phyloP scores from a whole-genome alignment of 345 rosid species.

The Aurinia saxatilis region DNA sequence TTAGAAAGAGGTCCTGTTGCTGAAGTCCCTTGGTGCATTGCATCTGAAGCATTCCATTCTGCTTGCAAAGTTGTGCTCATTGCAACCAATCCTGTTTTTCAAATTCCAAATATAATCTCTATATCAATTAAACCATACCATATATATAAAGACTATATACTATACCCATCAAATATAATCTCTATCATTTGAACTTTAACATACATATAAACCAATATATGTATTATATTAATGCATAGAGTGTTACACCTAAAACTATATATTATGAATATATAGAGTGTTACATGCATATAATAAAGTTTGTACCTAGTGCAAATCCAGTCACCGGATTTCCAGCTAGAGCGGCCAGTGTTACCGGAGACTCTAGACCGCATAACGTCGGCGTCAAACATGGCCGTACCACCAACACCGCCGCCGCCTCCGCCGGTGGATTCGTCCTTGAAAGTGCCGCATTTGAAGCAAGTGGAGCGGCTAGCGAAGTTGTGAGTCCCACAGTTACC shows the following conservation, averaged over 20 bases:
- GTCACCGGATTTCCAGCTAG: conserved; percentile 92
- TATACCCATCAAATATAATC: not conserved
- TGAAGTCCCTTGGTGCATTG: conserved; percentile 73
- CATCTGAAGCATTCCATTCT: conserved; percentile 87
- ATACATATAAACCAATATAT: no score
- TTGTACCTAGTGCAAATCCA: conserved; percentile 82
- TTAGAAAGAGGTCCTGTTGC: conserved; percentile 33
- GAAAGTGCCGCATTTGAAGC: conserved; percentile 84
- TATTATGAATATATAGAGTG: no score
- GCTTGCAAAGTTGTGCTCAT: conserved; percentile 87
- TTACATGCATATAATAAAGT: no score
- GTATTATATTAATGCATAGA: no score
- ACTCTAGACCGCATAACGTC: conserved; percentile 51
- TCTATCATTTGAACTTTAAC: no score
- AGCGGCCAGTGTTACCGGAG: conserved; percentile 37
- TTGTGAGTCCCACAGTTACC: conserved; percentile 92
- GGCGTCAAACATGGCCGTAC: conserved; percentile 23
- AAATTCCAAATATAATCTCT: not conserved
- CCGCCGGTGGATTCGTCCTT: conserved; percentile 53
- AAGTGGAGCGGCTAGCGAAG: conserved; percentile 81
- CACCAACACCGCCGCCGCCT: conserved; percentile 20
- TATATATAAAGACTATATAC: not conserved
- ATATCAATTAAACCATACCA: not conserved
- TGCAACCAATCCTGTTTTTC: conserved; percentile 60
- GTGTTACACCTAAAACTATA: not conserved